Base-by-base conservation (phyloP, 1,284 basidiomycete genomes). In the Sanghuangporus baumii region DNA sequence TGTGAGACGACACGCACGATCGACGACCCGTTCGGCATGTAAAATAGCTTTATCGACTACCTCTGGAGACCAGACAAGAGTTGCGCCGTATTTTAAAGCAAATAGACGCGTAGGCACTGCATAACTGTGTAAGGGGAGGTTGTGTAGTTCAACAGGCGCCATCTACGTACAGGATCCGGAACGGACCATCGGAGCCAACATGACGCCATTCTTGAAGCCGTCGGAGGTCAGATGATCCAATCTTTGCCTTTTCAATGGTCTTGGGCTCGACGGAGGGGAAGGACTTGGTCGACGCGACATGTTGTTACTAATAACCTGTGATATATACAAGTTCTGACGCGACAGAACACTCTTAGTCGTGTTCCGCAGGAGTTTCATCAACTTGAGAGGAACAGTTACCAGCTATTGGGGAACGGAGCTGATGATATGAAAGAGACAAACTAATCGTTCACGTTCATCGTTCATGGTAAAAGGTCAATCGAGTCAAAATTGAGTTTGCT, bases 31-130 rank as follows among this genome's bases (percentile, higher is more conserved):
- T 67, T 88, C 83, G 0, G 91, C 78, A 61, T 96, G 93, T 52
- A 99, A 81, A 63, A 99, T 95, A 12, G 97, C 97, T 74, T 92
- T 94, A 76, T 99, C 97, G 6, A 99, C 91, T 52, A 94, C 91
- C 73, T 99, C 97, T 0, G 96, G 97, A 9, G 93, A 89, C 97
- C 97, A 99, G 0, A 99, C 96, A 4, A 99, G 81, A 14, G 89
- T 88, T 2, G 96, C 96, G 1, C 96, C 96, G 71, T 98, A 91
- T 69, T 96, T 94, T 50, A 99, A 80, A 7, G 94, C 88, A 67
- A 94, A 89, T 16, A 96, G 74, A 46, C 94, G 87, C 5, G 89
- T 93, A 0, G 90, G 91, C 37, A 94, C 89, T 93, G 69, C 23
- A 50, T 43, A 26, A 46, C 26, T 3, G 26, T 4, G 26, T 31